Conservation (phyloP, 805 yeast species). For the Kuraishia molischiana region DNA sequence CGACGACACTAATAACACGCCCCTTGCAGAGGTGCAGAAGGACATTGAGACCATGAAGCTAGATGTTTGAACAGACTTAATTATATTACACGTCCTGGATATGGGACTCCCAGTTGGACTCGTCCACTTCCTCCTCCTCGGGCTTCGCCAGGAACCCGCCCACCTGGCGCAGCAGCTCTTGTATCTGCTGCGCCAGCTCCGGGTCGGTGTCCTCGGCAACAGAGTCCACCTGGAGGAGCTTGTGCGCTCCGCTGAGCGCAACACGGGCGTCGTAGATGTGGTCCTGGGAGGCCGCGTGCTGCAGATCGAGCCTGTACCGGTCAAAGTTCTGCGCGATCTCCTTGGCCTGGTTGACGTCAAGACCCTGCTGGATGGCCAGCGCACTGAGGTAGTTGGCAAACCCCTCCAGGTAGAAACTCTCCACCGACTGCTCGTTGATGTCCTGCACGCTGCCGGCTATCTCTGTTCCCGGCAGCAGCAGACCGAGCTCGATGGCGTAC, state of each 20-base stretch:
- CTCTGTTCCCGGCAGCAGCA: constrained; percentile 56
- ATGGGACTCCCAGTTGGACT: constrained; percentile 38
- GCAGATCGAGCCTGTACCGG: constrained; percentile 20
- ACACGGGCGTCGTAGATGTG: constrained; percentile 28
- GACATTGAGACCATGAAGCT: too few species aligned
- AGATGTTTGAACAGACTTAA: neutral
- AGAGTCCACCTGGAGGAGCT: constrained; percentile 25
- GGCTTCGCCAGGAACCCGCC: constrained; percentile 47
- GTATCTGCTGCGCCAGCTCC: constrained; percentile 49
- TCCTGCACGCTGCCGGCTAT: constrained; percentile 61
- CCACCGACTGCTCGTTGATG: constrained; percentile 77
- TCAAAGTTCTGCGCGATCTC: constrained; percentile 28
- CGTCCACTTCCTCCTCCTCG: constrained; percentile 30
- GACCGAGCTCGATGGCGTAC: constrained; percentile 68
- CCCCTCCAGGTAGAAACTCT: constrained; percentile 76
- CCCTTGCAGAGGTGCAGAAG: too few species aligned
- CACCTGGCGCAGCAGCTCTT: constrained; percentile 36
- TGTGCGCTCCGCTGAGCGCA: constrained; percentile 27
- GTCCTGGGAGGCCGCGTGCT: constrained; percentile 13
- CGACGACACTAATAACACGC: too few species aligned
- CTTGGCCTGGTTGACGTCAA: constrained; percentile 8
- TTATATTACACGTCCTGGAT: constrained; percentile 27
- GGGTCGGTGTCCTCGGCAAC: constrained; percentile 34
- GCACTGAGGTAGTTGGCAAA: constrained; percentile 51
- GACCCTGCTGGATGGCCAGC: constrained; percentile 20